A percentile compares a stretch with the other conserved stretches of the same genome.
These are phyloP conservation scores for Scenedesmus sp. DNA, from an alignment of 163 green algal species.

Conservation along the genomic window DNA sequence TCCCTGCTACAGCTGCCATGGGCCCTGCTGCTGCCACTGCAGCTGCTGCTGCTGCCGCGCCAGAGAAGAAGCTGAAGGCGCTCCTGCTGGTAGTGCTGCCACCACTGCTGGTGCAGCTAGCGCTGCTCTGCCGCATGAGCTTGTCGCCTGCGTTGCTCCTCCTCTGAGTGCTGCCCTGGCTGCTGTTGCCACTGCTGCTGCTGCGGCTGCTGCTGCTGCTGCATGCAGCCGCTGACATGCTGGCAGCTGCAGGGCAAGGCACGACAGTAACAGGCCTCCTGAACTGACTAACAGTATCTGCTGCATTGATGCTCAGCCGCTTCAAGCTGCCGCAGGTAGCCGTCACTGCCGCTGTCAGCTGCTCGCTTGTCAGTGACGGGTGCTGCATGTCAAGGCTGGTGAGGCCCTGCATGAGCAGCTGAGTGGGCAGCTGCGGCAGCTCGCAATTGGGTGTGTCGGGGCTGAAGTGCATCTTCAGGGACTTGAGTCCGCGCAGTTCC, in stretches of 20 bases:
- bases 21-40: constrained; percentile 16
- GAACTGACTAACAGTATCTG: constrained; percentile 6
- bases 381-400: constrained; percentile 25
- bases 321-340: constrained; percentile 26
- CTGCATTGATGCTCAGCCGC: background rate
- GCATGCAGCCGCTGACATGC: background rate
- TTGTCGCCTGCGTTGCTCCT: background rate
- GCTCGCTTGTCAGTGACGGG: background rate
- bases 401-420: background rate
- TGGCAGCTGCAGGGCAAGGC: background rate
- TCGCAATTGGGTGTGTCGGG: background rate
- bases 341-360: constrained; percentile 15
- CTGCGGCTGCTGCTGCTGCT: background rate
- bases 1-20: background rate
- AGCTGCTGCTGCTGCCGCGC: background rate
- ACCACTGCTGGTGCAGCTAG: background rate
- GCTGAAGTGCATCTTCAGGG: constrained; percentile 28
- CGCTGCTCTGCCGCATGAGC: background rate
- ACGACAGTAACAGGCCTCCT: background rate
- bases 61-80: constrained; percentile 20
- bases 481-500: background rate
- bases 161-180: background rate
- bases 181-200: background rate
- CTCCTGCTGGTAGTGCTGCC: background rate
- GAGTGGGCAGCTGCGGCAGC: constrained; percentile 2